Evolutionary conservation across 2,329 filamentous ascomycete species (phyloP), one percentile per base, ranked within the genome.

Genomic region (Colletotrichum coccodes): DNA sequence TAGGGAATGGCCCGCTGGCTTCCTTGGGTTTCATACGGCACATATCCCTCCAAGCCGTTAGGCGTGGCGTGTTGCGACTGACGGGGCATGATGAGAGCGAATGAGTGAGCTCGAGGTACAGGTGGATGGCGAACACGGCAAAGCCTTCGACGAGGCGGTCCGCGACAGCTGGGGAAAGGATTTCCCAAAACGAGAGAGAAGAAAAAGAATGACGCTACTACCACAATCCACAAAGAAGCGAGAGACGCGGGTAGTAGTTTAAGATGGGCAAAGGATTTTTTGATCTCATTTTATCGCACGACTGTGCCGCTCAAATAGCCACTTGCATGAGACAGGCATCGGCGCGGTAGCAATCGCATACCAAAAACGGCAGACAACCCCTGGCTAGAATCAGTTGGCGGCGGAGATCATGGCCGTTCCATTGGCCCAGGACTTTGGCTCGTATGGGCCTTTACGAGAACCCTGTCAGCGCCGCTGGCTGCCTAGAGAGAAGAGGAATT

Each of bases 21-120:
- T 8, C 6, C 26, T 28, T 67, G 70, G n/a, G 40, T n/a, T 23
- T 63, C 34, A 12, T 68, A 49, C 18, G 64, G 68, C 26, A 36
- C 60, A 38, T 62, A 54, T 18, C 47, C 38, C 72, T 38, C 62
- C 62, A 62, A 6, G 64, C 53, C 12, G 70, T 54, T 32, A 60
- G 60, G 44, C 6, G 16, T 23, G 23, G 14, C 9, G 28, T 50
- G 21, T 21, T 68, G 63, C 50, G 52, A 52, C n/a, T 53, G 57
- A 36, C 30, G 30, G 21, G 50, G 50, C 50, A 53, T 53, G 50
- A 6, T n/a, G n/a, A 18, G 30, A 34, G 32, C n/a, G 32, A 36
- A 23, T 2, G n/a, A 36, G 18, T 26, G 50, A 36, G 11, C n/a
- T 23, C 12, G 3, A 12, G 12, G 32, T 53, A 4, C 23, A 23